phyloP scores from a whole-genome alignment of 176 grass and related monocot genomes.

The Zoysia pacifica region DNA sequence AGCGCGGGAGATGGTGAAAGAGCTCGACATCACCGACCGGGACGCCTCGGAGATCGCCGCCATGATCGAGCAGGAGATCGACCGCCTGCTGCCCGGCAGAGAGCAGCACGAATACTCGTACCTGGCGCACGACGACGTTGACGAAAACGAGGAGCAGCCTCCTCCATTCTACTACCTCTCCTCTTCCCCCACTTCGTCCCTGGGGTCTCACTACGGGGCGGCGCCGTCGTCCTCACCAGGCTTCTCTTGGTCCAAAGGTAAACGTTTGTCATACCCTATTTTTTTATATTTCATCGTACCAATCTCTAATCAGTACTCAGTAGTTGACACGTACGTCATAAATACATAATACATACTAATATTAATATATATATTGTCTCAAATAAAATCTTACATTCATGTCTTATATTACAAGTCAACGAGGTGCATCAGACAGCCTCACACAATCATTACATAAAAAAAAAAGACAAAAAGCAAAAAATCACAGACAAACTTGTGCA shows the following conservation, averaged over 20 bases:
- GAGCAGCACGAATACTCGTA: constrained; percentile 57
- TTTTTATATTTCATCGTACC: too few species aligned
- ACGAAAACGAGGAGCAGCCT: constrained; percentile 42
- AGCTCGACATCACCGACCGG: constrained; percentile 74
- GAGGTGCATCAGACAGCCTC: too few species aligned
- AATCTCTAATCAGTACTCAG: too few species aligned
- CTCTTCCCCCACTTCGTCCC: constrained; percentile 68
- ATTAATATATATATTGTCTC: too few species aligned
- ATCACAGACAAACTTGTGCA: too few species aligned
- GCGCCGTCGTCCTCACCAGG: constrained; percentile 12
- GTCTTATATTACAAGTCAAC: too few species aligned
- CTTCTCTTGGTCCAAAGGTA: constrained; percentile 51
- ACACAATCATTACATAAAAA: too few species aligned
- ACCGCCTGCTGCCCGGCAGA: constrained; percentile 57
- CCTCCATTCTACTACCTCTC: constrained; percentile 66
- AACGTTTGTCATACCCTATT: background rate
- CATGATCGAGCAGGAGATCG: constrained; percentile 83
- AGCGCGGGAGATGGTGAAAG: constrained; percentile 91
- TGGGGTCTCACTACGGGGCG: constrained; percentile 48
- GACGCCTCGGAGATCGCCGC: constrained; percentile 69
- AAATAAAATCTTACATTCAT: too few species aligned
- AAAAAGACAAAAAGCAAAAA: too few species aligned
- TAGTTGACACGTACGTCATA: too few species aligned
- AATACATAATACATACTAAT: too few species aligned
- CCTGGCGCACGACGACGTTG: constrained; percentile 31